Conservation (phyloP, 192 early-diverging fungal species). For the Backusella psychrophila region DNA sequence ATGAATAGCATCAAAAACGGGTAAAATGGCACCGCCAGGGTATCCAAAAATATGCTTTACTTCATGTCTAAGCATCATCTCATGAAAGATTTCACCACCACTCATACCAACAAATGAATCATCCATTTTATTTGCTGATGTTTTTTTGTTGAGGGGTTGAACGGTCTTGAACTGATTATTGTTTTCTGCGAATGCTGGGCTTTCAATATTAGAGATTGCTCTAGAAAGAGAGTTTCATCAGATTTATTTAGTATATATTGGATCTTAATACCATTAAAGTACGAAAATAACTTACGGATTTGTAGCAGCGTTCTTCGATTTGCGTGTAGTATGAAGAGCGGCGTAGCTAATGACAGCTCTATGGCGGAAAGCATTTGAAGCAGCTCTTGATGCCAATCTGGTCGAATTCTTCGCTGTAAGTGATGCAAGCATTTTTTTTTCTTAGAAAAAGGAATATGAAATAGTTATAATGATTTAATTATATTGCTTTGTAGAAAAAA, state of each 20-base stretch:
- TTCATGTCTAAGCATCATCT: conserved; percentile 95
- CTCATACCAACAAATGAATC: conserved; percentile 92
- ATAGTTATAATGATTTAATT: background rate
- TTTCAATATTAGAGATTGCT: background rate
- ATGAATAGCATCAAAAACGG: conserved; percentile 98
- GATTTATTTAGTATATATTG: background rate
- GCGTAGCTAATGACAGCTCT: background rate
- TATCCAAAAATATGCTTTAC: conserved; percentile 98
- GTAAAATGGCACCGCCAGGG: conserved; percentile 97
- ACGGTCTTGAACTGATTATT: background rate
- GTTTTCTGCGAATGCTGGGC: background rate
- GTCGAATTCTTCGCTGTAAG: background rate
- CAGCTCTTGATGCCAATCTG: background rate
- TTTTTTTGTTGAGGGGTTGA: background rate
- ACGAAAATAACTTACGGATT: conserved; percentile 1
- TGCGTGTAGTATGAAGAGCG: conserved; percentile 4
- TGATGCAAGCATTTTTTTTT: conserved; percentile 18
- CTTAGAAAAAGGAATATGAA: background rate
- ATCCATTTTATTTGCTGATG: conserved; percentile 47
- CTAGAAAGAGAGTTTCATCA: background rate
- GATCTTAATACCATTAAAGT: background rate
- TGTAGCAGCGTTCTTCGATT: background rate
- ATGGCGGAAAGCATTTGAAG: background rate
- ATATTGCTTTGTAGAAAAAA: background rate
- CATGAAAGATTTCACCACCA: conserved; percentile 98